These are phyloP conservation scores for Raffaelea ambrosiae DNA, from an alignment of 2,329 filamentous ascomycete species.

Conservation along the genomic window DNA sequence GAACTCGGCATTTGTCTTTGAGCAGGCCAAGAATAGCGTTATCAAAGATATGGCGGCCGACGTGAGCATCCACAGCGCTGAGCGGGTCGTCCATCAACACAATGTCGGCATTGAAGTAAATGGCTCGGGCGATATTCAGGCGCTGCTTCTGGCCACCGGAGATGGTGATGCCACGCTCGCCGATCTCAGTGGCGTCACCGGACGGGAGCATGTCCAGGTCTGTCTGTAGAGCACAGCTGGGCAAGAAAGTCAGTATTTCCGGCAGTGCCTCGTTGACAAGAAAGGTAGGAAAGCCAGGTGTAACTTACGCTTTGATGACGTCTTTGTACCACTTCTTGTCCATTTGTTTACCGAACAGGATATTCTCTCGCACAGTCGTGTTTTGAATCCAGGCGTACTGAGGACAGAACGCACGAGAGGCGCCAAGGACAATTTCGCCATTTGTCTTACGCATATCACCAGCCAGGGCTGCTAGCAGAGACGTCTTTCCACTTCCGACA, in stretches of 20 bases:
- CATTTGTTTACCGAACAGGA: conserved; percentile 76
- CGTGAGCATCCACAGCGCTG: conserved; percentile 61
- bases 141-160: conserved; percentile 94
- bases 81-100: conserved; percentile 63
- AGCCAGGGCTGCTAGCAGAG: conserved; percentile 77
- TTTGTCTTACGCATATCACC: conserved; percentile 85
- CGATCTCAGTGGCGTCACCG: conserved; percentile 85
- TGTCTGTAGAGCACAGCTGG: conserved; percentile 65
- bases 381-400: conserved; percentile 99
- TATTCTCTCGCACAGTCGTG: conserved; percentile 76
- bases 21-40: conserved; percentile 85
- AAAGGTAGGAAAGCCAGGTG: not conserved
- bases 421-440: conserved; percentile 67
- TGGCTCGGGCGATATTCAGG: conserved; percentile 81
- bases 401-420: conserved; percentile 80
- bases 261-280: not conserved
- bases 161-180: conserved; percentile 89
- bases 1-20: conserved; percentile 78
- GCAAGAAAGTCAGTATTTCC: conserved; percentile 13
- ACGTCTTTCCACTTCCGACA: conserved; percentile 88
- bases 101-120: conserved; percentile 61
- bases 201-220: conserved; percentile 92
- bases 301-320: conserved; percentile 67
- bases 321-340: conserved; percentile 71
- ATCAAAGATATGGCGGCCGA: conserved; percentile 76